phyloP scores from a whole-genome alignment of 768 basidiomycete genomes.

The Boletus reticulatus region DNA sequence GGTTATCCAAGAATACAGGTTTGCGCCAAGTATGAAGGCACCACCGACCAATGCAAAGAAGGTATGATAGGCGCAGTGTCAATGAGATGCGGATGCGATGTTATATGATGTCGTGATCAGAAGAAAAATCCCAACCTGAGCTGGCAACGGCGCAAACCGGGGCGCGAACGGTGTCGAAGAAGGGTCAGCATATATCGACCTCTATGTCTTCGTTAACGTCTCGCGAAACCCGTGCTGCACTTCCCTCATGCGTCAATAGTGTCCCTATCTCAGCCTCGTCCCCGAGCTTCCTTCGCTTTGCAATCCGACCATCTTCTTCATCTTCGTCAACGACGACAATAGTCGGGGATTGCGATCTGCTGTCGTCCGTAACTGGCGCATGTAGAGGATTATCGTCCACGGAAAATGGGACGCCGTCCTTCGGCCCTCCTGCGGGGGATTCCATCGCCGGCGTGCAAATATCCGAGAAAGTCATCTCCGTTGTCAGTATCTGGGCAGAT shows the following conservation, averaged over 20 bases:
- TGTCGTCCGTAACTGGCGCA: conserved; percentile 28
- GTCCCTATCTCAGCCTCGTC: background rate
- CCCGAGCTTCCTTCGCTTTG: conserved; percentile 50
- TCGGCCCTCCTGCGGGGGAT: conserved; percentile 2
- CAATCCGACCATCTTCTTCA: conserved; percentile 46
- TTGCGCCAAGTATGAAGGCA: conserved; percentile 4
- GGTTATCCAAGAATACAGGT: conserved; percentile 22
- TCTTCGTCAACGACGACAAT: conserved; percentile 62
- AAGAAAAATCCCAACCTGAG: background rate
- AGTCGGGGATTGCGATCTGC: conserved; percentile 46
- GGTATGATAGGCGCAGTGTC: conserved; percentile 17
- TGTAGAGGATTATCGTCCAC: conserved; percentile 27
- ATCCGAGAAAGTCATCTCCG: conserved; percentile 5
- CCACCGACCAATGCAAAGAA: conserved; percentile 12
- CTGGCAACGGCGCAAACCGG: background rate
- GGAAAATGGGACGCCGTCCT: conserved; percentile 18
- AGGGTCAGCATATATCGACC: conserved; percentile 26
- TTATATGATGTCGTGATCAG: conserved; percentile 5
- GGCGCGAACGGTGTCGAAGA: background rate
- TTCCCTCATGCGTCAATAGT: background rate
- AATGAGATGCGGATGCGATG: conserved; percentile 18
- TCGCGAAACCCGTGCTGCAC: conserved; percentile 4
- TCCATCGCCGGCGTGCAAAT: conserved; percentile 7
- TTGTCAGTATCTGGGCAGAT: background rate
- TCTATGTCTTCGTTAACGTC: conserved; percentile 29